Evolutionary conservation across 331 rosid genomes (phyloP).

Genomic region (Malus hybrid): DNA sequence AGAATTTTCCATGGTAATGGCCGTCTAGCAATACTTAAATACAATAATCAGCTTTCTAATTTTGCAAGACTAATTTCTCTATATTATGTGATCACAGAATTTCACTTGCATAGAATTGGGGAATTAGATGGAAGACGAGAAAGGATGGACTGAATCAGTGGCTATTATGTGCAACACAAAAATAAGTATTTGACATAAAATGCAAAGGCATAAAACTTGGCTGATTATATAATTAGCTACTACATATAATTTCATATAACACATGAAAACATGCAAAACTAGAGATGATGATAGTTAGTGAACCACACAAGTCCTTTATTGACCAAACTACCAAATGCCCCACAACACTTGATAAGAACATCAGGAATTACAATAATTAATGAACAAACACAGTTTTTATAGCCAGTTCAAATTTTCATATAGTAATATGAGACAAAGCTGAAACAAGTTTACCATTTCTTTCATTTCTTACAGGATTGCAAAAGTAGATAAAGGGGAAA

Average conservation of each 20-base stretch:
- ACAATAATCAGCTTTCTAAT: neutral
- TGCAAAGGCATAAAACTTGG: neutral
- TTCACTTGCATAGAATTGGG: neutral
- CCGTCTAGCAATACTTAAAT: neutral
- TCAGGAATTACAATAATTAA: too few relatives aligned
- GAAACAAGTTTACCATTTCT: neutral
- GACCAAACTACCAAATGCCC: neutral
- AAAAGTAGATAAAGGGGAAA: neutral
- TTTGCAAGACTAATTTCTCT: neutral
- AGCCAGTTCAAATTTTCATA: neutral
- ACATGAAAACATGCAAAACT: too few relatives aligned
- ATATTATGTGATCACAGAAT: neutral
- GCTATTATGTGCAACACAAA: neutral
- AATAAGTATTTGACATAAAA: neutral
- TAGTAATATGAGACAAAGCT: neutral
- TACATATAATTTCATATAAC: neutral
- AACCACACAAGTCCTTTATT: neutral
- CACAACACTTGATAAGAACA: neutral
- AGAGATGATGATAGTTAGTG: neutral
- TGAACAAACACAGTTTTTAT: neutral
- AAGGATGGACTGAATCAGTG: neutral
- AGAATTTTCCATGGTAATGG: neutral
- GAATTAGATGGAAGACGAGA: neutral
- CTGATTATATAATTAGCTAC: neutral
- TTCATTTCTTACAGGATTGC: neutral